Base-by-base conservation (phyloP, 1,139 yeast species). In the Kodamaea derodonti region DNA sequence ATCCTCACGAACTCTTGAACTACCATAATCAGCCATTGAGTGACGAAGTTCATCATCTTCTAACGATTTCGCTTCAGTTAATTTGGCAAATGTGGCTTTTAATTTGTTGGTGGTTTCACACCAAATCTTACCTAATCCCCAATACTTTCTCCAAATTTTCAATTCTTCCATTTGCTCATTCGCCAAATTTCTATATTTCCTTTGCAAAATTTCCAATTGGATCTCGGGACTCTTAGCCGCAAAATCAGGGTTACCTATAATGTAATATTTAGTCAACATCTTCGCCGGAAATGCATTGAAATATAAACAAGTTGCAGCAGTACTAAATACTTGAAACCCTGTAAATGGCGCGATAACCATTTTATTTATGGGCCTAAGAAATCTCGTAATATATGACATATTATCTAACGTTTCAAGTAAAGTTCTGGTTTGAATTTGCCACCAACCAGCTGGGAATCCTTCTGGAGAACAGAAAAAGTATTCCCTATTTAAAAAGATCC, bases 311-410 rank as follows among this genome's bases (percentile, higher is more conserved):
- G 67, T 62, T 3, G 60, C 57, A 3, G 64, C 60, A 12, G 54
- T 48, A 7, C 67, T 62, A 42, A 59, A 62, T 2, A 62, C 58
- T 38, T 62, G 62, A 40, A 63, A 62, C 2, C 66, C 65, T 3
- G 68, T 59, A 39, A 62, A 62, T 11, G 69, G 69, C 2, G 69
- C 67, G 26, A 61, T 52, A 5, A 63, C 66, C 61, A 63, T 58
- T 37, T 52, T 42, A 36, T 58, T 51, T 15, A 52, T 47, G 3
- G 56, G 52, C 14, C 53, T 47, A 22, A 62, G 43, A 2, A 49
- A 47, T 20, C 43, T 45, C 4, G 59, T 49, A 25, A 62, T 38
- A 14, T 39, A 45, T 17, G 62, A 47, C 26, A 56, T 43, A 10
- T 50, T 47, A 31, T 58, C 58, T 10, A 63, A 45, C 1, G 58